Evolutionary conservation across 2,329 filamentous ascomycete species (phyloP), one percentile per base, ranked within the genome.

Genomic region (Plenodomus lindquistii): DNA sequence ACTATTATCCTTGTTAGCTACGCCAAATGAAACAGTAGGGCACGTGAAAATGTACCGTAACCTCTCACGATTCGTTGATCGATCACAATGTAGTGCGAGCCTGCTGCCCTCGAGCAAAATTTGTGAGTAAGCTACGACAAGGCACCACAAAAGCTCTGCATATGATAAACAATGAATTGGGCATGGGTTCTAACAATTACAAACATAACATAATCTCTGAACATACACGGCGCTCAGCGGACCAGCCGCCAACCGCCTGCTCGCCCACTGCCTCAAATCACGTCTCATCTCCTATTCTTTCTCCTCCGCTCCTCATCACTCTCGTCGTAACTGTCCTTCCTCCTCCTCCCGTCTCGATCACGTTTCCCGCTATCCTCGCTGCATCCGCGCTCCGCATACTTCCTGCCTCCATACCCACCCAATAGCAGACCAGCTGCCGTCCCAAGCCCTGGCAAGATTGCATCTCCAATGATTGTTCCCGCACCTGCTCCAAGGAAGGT

Each of bases 401-500:
- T 73, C 45, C 74, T 66, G 0, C 74, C 75, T 0, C 73, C 73
- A 16, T 75, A 65, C 3, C 75, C 75, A 13, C 75, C 75, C 1
- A 77, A 48, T 10, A 77, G 56, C 17, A 75, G 59, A 0, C 75
- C 69, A 1, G 59, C 67, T 4, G 64, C 67, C 1, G 69, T 76
- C 3, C 75, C 75, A 2, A 77, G 48, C 0, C 75, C 75, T 2
- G 75, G 75, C 37, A 78, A 75, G 9, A 77, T 73, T 13, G 62
- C 64, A 51, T 78, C 75, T 2, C 75, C 75, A 1, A 78, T 65
- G 2, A 78, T 48, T 4, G 73, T 75, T 11, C 75, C 75, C 2
- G 69, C 75, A 9, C 75, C 74, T 0, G 75, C 75, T 39, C 75
- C 75, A 0, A 78, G 57, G 42, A 77, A 78, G 0, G 75, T 76